Evolutionary conservation across 2,329 filamentous ascomycete species (phyloP).

Genomic region (Colletotrichum somersetense): DNA sequence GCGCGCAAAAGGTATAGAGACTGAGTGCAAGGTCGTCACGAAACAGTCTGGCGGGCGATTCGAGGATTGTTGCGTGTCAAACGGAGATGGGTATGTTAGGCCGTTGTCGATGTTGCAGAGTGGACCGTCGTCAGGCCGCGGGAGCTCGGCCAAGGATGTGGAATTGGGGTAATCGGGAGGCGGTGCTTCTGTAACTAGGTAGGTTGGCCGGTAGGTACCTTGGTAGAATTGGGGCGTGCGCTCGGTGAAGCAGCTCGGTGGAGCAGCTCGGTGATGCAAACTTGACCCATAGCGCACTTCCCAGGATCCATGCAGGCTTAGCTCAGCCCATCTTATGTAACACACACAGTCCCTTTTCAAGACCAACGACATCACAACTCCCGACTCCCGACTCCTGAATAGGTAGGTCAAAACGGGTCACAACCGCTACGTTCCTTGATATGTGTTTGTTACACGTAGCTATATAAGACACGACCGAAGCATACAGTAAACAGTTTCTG

Average conservation of each 20-base stretch:
- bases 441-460: too few species aligned
- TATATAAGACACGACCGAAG: not conserved
- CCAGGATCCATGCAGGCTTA: conserved; percentile 27
- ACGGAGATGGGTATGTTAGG: not conserved
- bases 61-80: not conserved
- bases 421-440: not conserved
- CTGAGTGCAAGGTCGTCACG: not conserved
- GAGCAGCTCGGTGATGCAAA: conserved; percentile 34
- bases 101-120: conserved; percentile 24
- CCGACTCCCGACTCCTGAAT: not conserved
- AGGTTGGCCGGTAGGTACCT: not conserved
- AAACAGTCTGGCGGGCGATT: not conserved
- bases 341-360: not conserved
- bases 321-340: conserved; percentile 33
- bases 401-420: not conserved
- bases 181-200: conserved; percentile 35
- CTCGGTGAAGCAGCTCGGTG: conserved; percentile 34
- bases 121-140: conserved; percentile 34
- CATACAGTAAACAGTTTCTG: too few species aligned
- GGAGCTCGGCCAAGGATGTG: conserved; percentile 36
- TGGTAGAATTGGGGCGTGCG: conserved; percentile 31
- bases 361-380: conserved; percentile 18
- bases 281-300: conserved; percentile 12
- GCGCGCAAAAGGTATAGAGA: not conserved
- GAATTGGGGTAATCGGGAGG: conserved; percentile 38